Evolutionary conservation across 345 rosid genomes (phyloP).

Genomic region (Brassica incana): DNA sequence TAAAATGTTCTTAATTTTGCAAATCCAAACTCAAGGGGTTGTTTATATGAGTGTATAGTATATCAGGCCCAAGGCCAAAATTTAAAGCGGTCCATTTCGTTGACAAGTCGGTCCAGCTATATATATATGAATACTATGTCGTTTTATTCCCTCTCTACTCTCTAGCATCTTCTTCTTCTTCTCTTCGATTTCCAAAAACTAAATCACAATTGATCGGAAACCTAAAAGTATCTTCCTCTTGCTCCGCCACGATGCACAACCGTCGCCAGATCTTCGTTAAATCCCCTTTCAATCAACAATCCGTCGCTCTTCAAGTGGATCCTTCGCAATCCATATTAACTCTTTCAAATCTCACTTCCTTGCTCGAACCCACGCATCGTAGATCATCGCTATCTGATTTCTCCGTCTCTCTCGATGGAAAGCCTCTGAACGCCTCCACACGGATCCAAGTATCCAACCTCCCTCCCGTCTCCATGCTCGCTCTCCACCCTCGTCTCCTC

Average conservation of each 20-base stretch:
- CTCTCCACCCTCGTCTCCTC: constrained; percentile 52
- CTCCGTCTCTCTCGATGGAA: constrained; percentile 65
- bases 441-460: constrained; percentile 45
- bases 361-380: constrained; percentile 27
- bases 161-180: background rate
- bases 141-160: background rate
- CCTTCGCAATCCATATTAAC: constrained; percentile 43
- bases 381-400: constrained; percentile 39
- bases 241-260: constrained; percentile 13
- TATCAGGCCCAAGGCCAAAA: background rate
- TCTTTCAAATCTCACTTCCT: constrained; percentile 44
- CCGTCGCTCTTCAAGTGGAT: constrained; percentile 48
- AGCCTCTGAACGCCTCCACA: constrained; percentile 49
- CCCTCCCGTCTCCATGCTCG: constrained; percentile 59
- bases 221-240: background rate
- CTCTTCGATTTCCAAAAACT: background rate
- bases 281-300: constrained; percentile 38
- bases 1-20: background rate
- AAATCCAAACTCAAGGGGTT: too few species aligned
- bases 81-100: background rate
- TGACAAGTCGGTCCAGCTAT: constrained; percentile 11
- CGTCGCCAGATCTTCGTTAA: constrained; percentile 51
- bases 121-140: fast-evolving
- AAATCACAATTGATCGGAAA: constrained; percentile 30
- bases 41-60: too few species aligned